Base-by-base conservation (phyloP, 345 rosid species). In the Heritiera fomes region DNA sequence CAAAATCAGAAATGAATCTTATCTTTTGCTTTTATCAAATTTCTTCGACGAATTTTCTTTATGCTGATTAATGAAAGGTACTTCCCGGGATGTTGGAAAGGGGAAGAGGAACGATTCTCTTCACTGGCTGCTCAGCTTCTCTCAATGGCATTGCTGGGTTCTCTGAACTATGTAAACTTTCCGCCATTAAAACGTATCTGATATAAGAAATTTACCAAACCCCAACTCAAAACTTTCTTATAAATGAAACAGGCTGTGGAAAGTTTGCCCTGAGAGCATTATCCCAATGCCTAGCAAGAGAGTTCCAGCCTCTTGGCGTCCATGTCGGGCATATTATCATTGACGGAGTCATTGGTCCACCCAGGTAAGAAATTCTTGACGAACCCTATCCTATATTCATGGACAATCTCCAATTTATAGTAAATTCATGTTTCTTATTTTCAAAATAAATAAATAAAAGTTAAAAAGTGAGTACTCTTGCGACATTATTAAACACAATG, bases 71-170 rank as follows among this genome's bases (percentile, higher is more conserved):
- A 53, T 61, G 45, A 38, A 83, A 92, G 99, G 94, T 93, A 18
- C 87, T 93, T 64, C 90, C 96, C 6, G 98, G 96, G 12, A 95
- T 95, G 98, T 91, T 89, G 80, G 98, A 93, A 76, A 91, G 90
- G 85, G 91, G 96, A 49, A 95, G 80, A 76, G 99, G 99, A 73
- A 95, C 99, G 8, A 90, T 95, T 84, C 88, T 95, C 53, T 91
- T 95, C 83, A 92, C 97, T 1, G 99, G 99, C 43, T 95, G 99
- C 81, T 87, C 99, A 71, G 98, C 94, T 65, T 95, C 99, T 18
- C 80, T 95, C 80, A 91, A 82, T 63, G 98, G 94, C 83, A 65
- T 90, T 77, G 90, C 98, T 58, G 98, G 99, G 71, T 92, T 92
- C 87, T 83, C 99, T 78, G 93, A 93, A 78, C 82, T 93, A 75